Evolutionary conservation across 2,329 filamentous ascomycete species (phyloP).

Genomic region (Stachybotrys echinatus): DNA sequence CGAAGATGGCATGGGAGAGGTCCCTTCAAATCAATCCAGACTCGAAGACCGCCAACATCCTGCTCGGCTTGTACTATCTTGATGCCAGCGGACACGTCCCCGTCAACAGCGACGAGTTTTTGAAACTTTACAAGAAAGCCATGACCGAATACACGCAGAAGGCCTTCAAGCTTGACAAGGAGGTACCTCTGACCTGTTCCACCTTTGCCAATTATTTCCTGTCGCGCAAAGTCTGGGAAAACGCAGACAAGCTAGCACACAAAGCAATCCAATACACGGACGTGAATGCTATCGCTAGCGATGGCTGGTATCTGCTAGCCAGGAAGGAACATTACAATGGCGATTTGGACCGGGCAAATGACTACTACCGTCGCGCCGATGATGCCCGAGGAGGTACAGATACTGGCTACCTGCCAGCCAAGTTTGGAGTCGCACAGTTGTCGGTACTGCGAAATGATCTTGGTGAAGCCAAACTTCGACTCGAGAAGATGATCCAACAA

Average conservation of each 20-base stretch:
- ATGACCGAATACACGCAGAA: conserved; percentile 94
- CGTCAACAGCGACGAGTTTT: conserved; percentile 80
- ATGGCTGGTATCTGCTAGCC: conserved; percentile 94
- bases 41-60: conserved; percentile 84
- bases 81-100: conserved; percentile 79
- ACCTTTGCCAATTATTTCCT: conserved; percentile 90
- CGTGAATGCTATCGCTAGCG: conserved; percentile 92
- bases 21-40: conserved; percentile 74
- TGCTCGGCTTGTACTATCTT: conserved; percentile 86
- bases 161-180: conserved; percentile 89
- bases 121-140: conserved; percentile 80
- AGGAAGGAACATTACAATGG: conserved; percentile 84
- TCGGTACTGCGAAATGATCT: conserved; percentile 79
- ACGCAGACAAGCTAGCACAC: conserved; percentile 80
- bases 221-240: conserved; percentile 70
- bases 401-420: conserved; percentile 85
- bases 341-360: conserved; percentile 67
- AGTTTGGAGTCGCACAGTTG: conserved; percentile 89
- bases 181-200: conserved; percentile 81
- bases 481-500: conserved; percentile 91
- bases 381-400: conserved; percentile 89
- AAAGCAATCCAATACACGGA: conserved; percentile 95
- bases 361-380: conserved; percentile 87
- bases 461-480: conserved; percentile 84
- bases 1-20: conserved; percentile 84